Base-by-base conservation (phyloP, 208 protist species). In the Acanthamoeba divionensis region DNA sequence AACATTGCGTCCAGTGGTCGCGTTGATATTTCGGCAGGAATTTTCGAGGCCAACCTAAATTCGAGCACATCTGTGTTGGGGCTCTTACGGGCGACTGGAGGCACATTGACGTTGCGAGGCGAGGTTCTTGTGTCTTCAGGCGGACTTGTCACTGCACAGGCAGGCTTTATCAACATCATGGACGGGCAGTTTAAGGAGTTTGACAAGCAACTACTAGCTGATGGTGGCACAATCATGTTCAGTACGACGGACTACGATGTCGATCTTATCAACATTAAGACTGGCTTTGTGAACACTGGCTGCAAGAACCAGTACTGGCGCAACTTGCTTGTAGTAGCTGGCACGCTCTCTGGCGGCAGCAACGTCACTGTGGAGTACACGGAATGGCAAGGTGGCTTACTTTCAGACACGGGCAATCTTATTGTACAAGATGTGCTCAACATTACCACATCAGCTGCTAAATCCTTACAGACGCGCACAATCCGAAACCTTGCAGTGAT, bases 271-370 rank as follows among this genome's bases (percentile, higher is more conserved):
- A 5, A 33, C 48, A 3, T 83, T 33, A 47, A 29, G 1, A 47
- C 73, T 29, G 73, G 73, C 48, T n/a, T 41, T 7, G 48, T 83
- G 26, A 54, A 83, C 24, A 33, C 73, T 47, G 57, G 73, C 73
- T 83, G 73, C 73, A n/a, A 47, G 26, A 83, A 83, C 73, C 73
- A 83, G 73, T 31, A 65, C 33, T 83, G 73, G 73, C 73, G 52
- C 21, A 4, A 15, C 33, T 54, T 83, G 48, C 1, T 41, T 18
- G 52, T 65, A 8, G 47, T 2, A 29, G 45, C 15, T 33, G 73
- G 73, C 26, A 38, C 15, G 73, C 73, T 83, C 33, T n/a, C 73
- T 0, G 73, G 73, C 24, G 18, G 73, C 3, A 65, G 52, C 73
- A 83, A 83, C 73, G 73, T 83, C 6, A 83, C 33, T 54, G 73